Base-by-base conservation (phyloP, 2,329 filamentous ascomycete species). In the Cladophialophora yegresii region DNA sequence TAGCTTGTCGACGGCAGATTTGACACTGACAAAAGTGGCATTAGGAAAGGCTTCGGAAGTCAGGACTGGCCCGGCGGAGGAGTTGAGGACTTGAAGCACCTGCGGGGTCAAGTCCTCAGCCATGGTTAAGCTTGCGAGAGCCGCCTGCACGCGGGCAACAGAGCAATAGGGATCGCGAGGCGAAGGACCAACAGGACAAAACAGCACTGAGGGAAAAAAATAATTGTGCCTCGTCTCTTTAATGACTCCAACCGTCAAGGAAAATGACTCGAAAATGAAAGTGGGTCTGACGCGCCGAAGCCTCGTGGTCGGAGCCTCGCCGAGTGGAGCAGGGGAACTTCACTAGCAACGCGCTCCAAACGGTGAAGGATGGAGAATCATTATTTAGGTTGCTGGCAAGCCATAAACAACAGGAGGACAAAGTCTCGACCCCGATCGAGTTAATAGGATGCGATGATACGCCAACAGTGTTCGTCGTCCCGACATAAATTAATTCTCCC, bases 1-100 rank as follows among this genome's bases (percentile, higher is more conserved):
- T 59, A 99, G 85, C 71, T 92, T 87, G 80, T 98, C 95, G 69
- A 98, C 84, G 32, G 92, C 91, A 68, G 90, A 89, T 81, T 97
- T 98, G 74, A 97, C 81, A 65, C 86, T 84, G 66, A 84, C 81
- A 73, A 88, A 89, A 73, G 86, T 82, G 72, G 82, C 79, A 71
- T 83, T 76, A 70, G 90, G 87, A 80, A 93, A 93, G 73, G 83
- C 83, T 72, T 91, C 85, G 73, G 82, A 81, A 59, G 90, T 91
- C 71, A 88, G 79, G 70, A 93, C 80, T 53, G 88, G 84, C 54
- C 74, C 74, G 70, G 87, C 85, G 67, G 85, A 78, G 72, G 84
- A 80, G 75, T 83, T 83, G 72, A 93, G 81, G 61, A 85, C 84
- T 66, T 87, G 83, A 72, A 93, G 84, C 70, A 93, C 68, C 62